Evolutionary conservation across 2,329 filamentous ascomycete genomes (phyloP).

Genomic region (Ustulina deusta): DNA sequence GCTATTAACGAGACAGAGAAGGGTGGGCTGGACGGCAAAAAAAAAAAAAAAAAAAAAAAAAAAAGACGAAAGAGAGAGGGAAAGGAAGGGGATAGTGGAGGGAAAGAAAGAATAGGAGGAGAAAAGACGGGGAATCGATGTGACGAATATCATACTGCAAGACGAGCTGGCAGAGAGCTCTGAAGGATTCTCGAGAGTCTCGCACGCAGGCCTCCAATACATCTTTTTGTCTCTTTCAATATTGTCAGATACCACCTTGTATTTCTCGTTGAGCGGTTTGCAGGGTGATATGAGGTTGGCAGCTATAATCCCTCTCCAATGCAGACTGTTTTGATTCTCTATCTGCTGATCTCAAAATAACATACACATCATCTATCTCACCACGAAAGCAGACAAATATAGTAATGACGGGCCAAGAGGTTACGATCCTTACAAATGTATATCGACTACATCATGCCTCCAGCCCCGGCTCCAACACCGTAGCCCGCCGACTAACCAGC

Average conservation of each 20-base stretch:
- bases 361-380: neutral
- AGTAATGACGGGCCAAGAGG: neutral
- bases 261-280: neutral
- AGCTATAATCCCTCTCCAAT: neutral
- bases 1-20: too few relatives aligned
- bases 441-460: conserved; percentile 10
- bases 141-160: too few relatives aligned
- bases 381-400: neutral
- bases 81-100: neutral
- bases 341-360: neutral
- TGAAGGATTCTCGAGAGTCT: too few relatives aligned
- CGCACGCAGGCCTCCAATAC: too few relatives aligned
- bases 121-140: too few relatives aligned
- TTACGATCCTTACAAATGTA: neutral
- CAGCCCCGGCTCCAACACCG: conserved; percentile 10
- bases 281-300: neutral
- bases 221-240: too few relatives aligned
- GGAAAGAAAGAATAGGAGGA: too few relatives aligned
- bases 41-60: too few relatives aligned
- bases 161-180: too few relatives aligned
- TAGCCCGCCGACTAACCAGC: conserved; percentile 27
- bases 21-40: too few relatives aligned
- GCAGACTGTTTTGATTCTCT: neutral
- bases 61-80: too few relatives aligned
- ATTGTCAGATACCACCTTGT: too few relatives aligned